Percentiles rank a stretch among this genome's conserved stretches.
Conservation (phyloP, 345 rosid genomes). For the Angophora floribunda region DNA sequence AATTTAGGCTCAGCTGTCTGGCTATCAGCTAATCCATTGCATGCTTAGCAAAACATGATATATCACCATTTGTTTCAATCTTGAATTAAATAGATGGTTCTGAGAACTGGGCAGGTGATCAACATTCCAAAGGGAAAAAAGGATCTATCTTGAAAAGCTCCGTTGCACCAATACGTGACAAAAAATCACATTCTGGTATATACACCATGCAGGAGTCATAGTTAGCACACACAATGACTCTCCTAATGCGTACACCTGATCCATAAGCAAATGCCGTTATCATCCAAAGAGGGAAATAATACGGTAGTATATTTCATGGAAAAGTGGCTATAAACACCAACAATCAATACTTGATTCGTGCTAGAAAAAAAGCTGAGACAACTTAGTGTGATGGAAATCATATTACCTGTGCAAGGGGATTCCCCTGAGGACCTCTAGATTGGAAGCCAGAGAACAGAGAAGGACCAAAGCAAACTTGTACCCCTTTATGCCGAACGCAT, state of each 20-base stretch:
- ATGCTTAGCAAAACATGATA: background rate
- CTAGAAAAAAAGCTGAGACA: background rate
- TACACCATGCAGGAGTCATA: conserved; percentile 97
- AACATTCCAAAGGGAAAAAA: background rate
- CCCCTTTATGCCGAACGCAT: conserved; percentile 72
- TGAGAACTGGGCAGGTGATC: background rate
- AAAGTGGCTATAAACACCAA: background rate
- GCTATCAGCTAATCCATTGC: background rate
- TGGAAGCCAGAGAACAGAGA: conserved; percentile 87
- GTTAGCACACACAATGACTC: conserved; percentile 70
- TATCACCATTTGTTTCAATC: background rate
- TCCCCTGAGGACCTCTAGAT: conserved; percentile 82
- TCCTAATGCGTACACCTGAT: conserved; percentile 76
- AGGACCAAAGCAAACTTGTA: conserved; percentile 85
- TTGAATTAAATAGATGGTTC: background rate
- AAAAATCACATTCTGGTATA: conserved; percentile 85
- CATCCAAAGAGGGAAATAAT: background rate
- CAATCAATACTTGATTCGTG: background rate
- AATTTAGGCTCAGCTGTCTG: background rate
- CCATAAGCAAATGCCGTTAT: background rate
- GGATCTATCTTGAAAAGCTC: conserved; percentile 69
- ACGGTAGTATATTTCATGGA: background rate
- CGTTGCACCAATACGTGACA: conserved; percentile 79
- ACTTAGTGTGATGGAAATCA: background rate
- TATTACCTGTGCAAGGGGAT: conserved; percentile 83